phyloP scores from a whole-genome alignment of 148 eudicot genomes.

The Diospyros kaki region DNA sequence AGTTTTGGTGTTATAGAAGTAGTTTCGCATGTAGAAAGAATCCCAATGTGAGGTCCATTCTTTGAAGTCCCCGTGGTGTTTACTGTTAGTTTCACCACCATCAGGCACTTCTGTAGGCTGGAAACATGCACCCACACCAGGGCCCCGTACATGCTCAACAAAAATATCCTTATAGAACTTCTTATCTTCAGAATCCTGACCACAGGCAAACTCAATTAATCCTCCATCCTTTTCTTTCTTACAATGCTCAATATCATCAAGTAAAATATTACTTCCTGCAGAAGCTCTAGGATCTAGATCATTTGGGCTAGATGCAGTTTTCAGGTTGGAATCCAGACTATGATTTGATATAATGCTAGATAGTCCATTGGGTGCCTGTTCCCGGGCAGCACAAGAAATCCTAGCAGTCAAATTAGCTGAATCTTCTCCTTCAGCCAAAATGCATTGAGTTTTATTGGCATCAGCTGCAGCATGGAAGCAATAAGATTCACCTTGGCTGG shows the following conservation, averaged over 20 bases:
- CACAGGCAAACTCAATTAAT: slow-evolving; percentile 17
- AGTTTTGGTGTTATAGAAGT: slow-evolving; percentile 56
- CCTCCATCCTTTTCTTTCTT: slow-evolving; percentile 18
- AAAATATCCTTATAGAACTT: slow-evolving; percentile 13
- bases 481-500: slow-evolving; percentile 31
- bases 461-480: slow-evolving; percentile 23
- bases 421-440: slow-evolving; percentile 21
- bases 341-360: slow-evolving; percentile 6
- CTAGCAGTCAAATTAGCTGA: slow-evolving; percentile 18
- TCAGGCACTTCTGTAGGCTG: slow-evolving; percentile 22
- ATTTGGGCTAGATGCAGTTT: slow-evolving; percentile 11
- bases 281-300: slow-evolving; percentile 13
- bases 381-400: slow-evolving; percentile 18
- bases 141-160: slow-evolving; percentile 19
- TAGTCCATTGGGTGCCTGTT: slow-evolving; percentile 13
- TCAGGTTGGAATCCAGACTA: slow-evolving; percentile 6
- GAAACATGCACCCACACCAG: slow-evolving; percentile 22
- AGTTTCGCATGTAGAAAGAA: slow-evolving; percentile 51
- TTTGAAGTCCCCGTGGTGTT: slow-evolving; percentile 26
- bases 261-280: slow-evolving; percentile 19
- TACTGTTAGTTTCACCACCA: slow-evolving; percentile 19
- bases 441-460: slow-evolving; percentile 10
- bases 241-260: slow-evolving; percentile 15
- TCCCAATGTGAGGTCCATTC: slow-evolving; percentile 79
- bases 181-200: slow-evolving; percentile 13